Evolutionary conservation across 805 yeast species (phyloP).

Genomic region (Debaryomyces castellii): DNA sequence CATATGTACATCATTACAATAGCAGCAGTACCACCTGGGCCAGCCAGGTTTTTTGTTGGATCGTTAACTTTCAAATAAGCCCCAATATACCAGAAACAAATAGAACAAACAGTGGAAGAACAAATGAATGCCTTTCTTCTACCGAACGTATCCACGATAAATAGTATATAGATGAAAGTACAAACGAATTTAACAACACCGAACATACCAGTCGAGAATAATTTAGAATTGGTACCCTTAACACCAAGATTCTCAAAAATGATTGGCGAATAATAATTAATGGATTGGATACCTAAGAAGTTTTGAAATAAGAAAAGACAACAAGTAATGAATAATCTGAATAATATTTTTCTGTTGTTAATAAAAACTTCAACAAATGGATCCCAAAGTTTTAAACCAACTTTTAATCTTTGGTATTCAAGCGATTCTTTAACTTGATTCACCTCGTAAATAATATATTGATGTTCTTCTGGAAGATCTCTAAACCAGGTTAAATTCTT

Average conservation of each 20-base stretch:
- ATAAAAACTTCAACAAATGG: constrained; percentile 32
- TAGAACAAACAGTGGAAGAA: constrained; percentile 30
- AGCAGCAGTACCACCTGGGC: constrained; percentile 40
- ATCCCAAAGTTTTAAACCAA: constrained; percentile 35
- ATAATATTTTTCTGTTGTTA: constrained; percentile 21
- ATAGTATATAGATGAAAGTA: constrained; percentile 31
- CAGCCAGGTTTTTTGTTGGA: constrained; percentile 28
- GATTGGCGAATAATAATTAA: constrained; percentile 38
- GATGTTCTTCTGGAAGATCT: constrained; percentile 36
- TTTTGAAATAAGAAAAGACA: constrained; percentile 35
- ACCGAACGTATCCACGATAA: constrained; percentile 36
- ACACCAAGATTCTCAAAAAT: constrained; percentile 36
- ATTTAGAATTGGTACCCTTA: constrained; percentile 35
- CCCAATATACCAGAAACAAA: constrained; percentile 42
- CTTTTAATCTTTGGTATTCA: constrained; percentile 24
- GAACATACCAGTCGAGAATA: constrained; percentile 40
- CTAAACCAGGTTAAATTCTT: constrained; percentile 21
- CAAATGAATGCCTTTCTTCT: constrained; percentile 36
- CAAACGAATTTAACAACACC: constrained; percentile 39
- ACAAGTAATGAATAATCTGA: constrained; percentile 32
- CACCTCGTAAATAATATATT: constrained; percentile 34
- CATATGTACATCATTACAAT: constrained; percentile 42
- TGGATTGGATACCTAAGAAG: constrained; percentile 40
- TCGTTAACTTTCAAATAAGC: constrained; percentile 34
- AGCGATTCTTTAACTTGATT: constrained; percentile 35